A percentile compares a stretch with the other conserved stretches of the same genome.
These are phyloP conservation scores for Tilletia walkeri DNA, from an alignment of 1,284 basidiomycete species.

Conservation along the genomic window DNA sequence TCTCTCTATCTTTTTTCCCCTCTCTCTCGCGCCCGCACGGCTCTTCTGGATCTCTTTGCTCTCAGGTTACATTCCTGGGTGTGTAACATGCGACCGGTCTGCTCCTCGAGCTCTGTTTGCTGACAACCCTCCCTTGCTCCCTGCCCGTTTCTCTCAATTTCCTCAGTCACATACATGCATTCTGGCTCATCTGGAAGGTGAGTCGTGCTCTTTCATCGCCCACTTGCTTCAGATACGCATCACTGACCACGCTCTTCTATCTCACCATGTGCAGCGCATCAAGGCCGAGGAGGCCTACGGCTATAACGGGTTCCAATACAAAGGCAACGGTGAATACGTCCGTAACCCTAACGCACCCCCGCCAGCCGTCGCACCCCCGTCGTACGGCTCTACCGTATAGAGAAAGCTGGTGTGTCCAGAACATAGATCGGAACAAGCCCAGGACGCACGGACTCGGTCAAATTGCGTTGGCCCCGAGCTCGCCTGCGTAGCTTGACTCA, in stretches of 20 bases:
- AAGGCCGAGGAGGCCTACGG: slow-evolving; percentile 40
- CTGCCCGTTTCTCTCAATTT: not conserved
- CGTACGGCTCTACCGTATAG: slow-evolving; percentile 11
- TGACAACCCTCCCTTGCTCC: no score
- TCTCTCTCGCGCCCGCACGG: no score
- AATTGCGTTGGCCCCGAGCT: no score
- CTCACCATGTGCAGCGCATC: slow-evolving; percentile 25
- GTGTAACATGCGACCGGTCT: slow-evolving; percentile 29
- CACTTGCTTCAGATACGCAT: no score
- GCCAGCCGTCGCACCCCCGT: not conserved
- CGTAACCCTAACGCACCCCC: slow-evolving; percentile 23
- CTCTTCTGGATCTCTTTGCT: no score
- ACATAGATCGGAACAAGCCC: no score
- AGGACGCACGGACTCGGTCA: no score
- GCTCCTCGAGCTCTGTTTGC: not conserved
- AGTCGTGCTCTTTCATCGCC: no score
- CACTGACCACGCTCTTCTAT: no score
- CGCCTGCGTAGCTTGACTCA: no score
- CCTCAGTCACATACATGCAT: slow-evolving; percentile 14
- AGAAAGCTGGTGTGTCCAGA: no score
- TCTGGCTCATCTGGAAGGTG: slow-evolving; percentile 37
- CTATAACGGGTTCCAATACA: slow-evolving; percentile 30
- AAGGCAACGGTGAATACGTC: slow-evolving; percentile 39
- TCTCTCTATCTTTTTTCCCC: not conserved
- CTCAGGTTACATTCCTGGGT: slow-evolving; percentile 30